A percentile compares a stretch with the other conserved stretches of the same genome.
Conservation (phyloP, 331 rosid genomes). For the Telfairia occidentalis region DNA sequence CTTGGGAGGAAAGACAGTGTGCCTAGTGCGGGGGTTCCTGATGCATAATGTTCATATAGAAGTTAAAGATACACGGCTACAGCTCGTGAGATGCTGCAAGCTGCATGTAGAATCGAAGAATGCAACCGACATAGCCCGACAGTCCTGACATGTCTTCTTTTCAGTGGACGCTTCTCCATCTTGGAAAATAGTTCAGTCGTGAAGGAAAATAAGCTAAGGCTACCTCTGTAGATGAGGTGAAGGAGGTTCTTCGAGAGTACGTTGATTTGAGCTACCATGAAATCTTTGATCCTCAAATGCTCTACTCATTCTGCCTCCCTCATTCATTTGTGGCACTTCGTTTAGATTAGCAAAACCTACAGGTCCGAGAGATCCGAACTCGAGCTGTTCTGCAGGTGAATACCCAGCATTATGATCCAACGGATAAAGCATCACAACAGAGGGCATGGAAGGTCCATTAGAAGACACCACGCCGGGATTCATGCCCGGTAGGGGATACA, state of each 20-base stretch:
- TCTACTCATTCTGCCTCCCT: slow-evolving; percentile 44
- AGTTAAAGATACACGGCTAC: not conserved
- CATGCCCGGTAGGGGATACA: slow-evolving; percentile 62
- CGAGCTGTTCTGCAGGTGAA: slow-evolving; percentile 67
- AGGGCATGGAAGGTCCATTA: slow-evolving; percentile 66
- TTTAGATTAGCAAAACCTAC: slow-evolving; percentile 50
- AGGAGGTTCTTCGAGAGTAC: slow-evolving; percentile 82
- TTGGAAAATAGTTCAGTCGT: slow-evolving; percentile 9
- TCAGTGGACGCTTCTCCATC: not conserved
- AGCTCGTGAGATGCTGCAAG: not conserved
- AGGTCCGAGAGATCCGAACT: slow-evolving; percentile 87
- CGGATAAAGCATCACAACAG: slow-evolving; percentile 83
- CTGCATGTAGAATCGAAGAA: not conserved
- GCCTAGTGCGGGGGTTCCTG: not conserved
- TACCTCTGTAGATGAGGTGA: slow-evolving; percentile 75
- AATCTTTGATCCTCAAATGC: slow-evolving; percentile 67
- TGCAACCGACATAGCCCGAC: not conserved
- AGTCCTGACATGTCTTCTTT: not conserved
- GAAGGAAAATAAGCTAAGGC: slow-evolving; percentile 3
- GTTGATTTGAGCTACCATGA: slow-evolving; percentile 49
- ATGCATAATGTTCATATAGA: not conserved
- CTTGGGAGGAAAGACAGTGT: not conserved
- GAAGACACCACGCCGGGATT: slow-evolving; percentile 56
- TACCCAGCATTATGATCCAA: slow-evolving; percentile 57
- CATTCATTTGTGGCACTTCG: slow-evolving; percentile 52